A percentile compares a stretch with the other conserved stretches of the same genome.
phyloP scores from a whole-genome alignment of 2,329 filamentous ascomycete species.

The Sporothrix dimorphospora region DNA sequence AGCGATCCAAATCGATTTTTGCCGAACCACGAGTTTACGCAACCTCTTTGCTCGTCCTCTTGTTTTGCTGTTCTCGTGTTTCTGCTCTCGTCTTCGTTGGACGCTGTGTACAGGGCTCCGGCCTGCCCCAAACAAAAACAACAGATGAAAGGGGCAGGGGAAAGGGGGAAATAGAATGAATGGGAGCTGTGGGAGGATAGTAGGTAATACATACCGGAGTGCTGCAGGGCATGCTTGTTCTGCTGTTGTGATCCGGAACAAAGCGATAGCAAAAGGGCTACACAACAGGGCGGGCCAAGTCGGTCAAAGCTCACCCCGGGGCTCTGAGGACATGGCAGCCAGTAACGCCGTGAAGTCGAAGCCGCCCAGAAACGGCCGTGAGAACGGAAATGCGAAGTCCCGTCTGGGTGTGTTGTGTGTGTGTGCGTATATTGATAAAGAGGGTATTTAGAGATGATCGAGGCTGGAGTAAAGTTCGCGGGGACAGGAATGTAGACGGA shows the following conservation, averaged over 20 bases:
- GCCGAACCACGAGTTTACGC: background rate
- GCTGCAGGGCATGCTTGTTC: conserved; percentile 29
- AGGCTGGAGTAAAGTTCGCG: background rate
- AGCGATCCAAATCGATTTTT: background rate
- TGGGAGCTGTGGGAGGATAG: background rate
- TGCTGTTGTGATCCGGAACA: conserved; percentile 23
- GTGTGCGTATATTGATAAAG: background rate
- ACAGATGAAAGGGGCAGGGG: conserved; percentile 13
- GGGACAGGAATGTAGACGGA: conserved; percentile 8
- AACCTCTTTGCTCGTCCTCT: conserved; percentile 1
- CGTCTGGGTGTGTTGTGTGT: too few species aligned
- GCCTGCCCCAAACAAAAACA: conserved; percentile 20
- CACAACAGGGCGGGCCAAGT: conserved; percentile 19
- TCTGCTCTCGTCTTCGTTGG: background rate
- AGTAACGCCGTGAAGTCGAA: background rate
- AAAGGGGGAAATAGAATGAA: background rate
- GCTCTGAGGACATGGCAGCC: conserved; percentile 1
- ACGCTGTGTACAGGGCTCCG: conserved; percentile 1
- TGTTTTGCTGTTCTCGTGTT: background rate
- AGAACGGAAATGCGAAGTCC: background rate
- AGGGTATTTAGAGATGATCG: background rate
- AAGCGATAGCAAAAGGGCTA: background rate
- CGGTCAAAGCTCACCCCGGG: conserved; percentile 14
- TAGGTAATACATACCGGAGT: conserved; percentile 26
- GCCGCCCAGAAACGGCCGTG: background rate